Conservation (phyloP, 371 early-diverging fungal genomes). For the Rhizopus delemar region DNA sequence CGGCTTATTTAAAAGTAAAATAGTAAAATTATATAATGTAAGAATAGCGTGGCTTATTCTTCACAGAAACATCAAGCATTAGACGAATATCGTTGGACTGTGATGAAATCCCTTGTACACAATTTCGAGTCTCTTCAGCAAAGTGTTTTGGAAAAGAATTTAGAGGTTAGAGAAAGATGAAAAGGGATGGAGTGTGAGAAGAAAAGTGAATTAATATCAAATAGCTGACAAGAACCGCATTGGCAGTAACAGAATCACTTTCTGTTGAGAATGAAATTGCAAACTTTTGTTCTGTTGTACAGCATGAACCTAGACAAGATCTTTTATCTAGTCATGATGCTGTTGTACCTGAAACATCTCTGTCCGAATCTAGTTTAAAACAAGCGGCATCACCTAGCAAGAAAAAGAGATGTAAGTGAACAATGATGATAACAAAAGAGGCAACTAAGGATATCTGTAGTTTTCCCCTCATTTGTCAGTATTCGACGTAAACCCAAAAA, state of each 20-base stretch:
- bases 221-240: conserved; percentile 17
- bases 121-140: conserved; percentile 53
- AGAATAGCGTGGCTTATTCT: neutral
- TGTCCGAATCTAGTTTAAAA: conserved; percentile 20
- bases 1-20: conserved; percentile 45
- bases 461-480: conserved; percentile 34
- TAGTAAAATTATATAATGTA: neutral
- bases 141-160: conserved; percentile 37
- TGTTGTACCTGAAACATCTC: conserved; percentile 23
- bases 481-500: conserved; percentile 42
- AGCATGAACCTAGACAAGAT: neutral
- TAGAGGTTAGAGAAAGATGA: conserved; percentile 10
- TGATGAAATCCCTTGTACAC: conserved; percentile 37
- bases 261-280: conserved; percentile 28
- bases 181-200: conserved; percentile 21
- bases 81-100: conserved; percentile 49
- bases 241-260: conserved; percentile 24
- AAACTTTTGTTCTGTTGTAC: conserved; percentile 22
- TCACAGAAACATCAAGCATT: conserved; percentile 49
- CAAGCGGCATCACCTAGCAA: conserved; percentile 1
- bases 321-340: conserved; percentile 3
- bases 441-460: conserved; percentile 8
- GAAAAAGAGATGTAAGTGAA: conserved; percentile 14
- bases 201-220: conserved; percentile 13
- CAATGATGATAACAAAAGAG: neutral